A percentile compares a stretch with the other conserved stretches of the same genome.
These are phyloP conservation scores for Rhodotorula glutinis DNA, from an alignment of 1,284 basidiomycete genomes.

Conservation along the genomic window DNA sequence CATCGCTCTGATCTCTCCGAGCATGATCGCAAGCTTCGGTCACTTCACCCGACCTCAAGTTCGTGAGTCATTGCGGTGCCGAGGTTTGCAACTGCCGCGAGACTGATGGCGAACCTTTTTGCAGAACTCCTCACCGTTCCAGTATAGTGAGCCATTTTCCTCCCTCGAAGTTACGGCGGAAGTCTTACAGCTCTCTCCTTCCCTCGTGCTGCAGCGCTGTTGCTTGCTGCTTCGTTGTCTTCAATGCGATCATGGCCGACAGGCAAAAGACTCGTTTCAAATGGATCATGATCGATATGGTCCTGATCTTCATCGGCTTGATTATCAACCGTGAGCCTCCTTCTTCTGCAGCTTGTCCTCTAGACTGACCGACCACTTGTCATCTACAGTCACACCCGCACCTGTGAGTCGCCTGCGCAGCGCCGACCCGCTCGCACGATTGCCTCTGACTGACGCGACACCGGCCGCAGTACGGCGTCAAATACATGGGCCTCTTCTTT, in stretches of 20 bases:
- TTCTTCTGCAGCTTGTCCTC: too few relatives aligned
- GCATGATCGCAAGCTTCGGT: conserved; percentile 51
- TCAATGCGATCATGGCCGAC: conserved; percentile 58
- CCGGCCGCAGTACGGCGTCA: conserved; percentile 24
- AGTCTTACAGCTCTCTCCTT: too few relatives aligned
- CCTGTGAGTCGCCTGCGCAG: conserved; percentile 4
- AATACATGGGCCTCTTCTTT: conserved; percentile 40
- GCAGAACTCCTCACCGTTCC: conserved; percentile 60
- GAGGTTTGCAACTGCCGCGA: neutral
- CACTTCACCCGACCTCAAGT: conserved; percentile 37
- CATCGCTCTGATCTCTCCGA: conserved; percentile 50
- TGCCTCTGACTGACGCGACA: too few relatives aligned
- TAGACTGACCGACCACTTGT: too few relatives aligned
- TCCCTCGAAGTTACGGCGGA: too few relatives aligned
- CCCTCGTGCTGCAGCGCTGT: conserved; percentile 56
- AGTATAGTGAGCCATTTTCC: too few relatives aligned
- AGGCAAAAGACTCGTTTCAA: conserved; percentile 58
- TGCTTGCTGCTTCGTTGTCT: conserved; percentile 55
- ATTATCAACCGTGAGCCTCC: conserved; percentile 54
- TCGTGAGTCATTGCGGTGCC: conserved; percentile 38
- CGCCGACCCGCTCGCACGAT: too few relatives aligned
- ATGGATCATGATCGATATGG: conserved; percentile 60
- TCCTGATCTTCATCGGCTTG: conserved; percentile 60
- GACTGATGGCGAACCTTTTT: neutral
- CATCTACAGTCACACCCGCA: too few relatives aligned